Base-by-base conservation (phyloP, 2,329 filamentous ascomycete species). In the Fulvia fulva region DNA sequence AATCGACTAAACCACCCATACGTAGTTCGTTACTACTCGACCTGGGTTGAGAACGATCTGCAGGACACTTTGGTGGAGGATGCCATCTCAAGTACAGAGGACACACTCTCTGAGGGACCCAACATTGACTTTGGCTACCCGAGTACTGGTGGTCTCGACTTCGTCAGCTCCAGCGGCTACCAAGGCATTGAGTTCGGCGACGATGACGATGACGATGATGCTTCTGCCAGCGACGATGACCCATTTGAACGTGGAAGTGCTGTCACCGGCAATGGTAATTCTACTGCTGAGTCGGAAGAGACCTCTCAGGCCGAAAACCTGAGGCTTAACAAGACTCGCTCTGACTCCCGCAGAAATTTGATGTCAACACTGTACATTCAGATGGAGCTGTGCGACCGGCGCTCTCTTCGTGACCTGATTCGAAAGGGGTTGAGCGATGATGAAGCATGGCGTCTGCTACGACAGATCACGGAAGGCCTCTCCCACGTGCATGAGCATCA, bases 311-410 rank as follows among this genome's bases (percentile, higher is more conserved):
- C 47, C 22, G 41, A 46, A 11, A 45, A 43, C 21, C 46, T 62
- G 5, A 55, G 51, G 9, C 72, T 77, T 11, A 72, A 74, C 47
- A 74, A 75, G 53, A 80, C 79, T 19, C 77, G 76, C 53, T 80
- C 80, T 14, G 74, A 76, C 55, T 76, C 77, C 21, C 64, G 61
- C 56, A 79, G 82, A 45, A 82, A 83, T 60, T 84, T 83, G 53
- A 26, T 50, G 23, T 92, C 88, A 0, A 87, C 92, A 6, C 81
- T 99, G 44, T 99, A 97, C 72, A 97, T 99, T 56, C 94, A 96
- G 60, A 99, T 99, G 94, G 94, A 99, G 71, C 96, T 97, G 66
- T 99, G 94, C 70, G 93, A 97, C 72, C 94, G 93, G 70, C 85
- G 89, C 65, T 97, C 94, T 0, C 82, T 99, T 30, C 87, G 92